Evolutionary conservation across 768 basidiomycete species (phyloP).

Genomic region (Kwoniella sp.): DNA sequence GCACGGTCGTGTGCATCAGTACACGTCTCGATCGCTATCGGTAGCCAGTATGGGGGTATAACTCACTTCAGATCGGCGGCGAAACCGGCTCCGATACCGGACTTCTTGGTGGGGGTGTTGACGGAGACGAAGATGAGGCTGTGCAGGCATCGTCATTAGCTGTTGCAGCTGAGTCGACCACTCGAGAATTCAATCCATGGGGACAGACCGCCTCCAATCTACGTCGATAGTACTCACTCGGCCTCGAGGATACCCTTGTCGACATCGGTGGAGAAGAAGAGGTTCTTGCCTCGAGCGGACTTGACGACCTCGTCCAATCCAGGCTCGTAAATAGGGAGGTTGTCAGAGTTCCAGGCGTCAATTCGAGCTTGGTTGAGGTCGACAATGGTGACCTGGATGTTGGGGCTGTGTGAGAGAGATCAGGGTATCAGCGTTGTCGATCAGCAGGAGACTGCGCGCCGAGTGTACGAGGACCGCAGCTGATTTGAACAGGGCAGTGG

Average conservation of each 20-base stretch:
- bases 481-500: neutral
- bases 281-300: constrained; percentile 83
- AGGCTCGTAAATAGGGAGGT: constrained; percentile 97
- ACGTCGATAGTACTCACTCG: constrained; percentile 63
- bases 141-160: too few species aligned
- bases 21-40: too few species aligned
- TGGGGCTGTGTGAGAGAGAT: constrained; percentile 59
- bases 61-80: constrained; percentile 97
- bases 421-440: neutral
- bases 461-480: neutral
- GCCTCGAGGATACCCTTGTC: constrained; percentile 91
- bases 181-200: too few species aligned
- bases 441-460: neutral
- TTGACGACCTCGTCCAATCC: constrained; percentile 90
- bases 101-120: constrained; percentile 99
- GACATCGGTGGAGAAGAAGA: constrained; percentile 95
- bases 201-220: too few species aligned
- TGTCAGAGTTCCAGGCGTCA: constrained; percentile 88
- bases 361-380: constrained; percentile 93
- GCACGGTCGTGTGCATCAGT: constrained; percentile 8
- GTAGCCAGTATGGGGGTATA: constrained; percentile 16
- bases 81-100: constrained; percentile 93
- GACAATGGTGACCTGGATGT: constrained; percentile 94
- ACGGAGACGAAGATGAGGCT: constrained; percentile 93
- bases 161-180: too few species aligned